Evolutionary conservation across 2,329 filamentous ascomycete genomes (phyloP).

Genomic region (Thelonectria olida): DNA sequence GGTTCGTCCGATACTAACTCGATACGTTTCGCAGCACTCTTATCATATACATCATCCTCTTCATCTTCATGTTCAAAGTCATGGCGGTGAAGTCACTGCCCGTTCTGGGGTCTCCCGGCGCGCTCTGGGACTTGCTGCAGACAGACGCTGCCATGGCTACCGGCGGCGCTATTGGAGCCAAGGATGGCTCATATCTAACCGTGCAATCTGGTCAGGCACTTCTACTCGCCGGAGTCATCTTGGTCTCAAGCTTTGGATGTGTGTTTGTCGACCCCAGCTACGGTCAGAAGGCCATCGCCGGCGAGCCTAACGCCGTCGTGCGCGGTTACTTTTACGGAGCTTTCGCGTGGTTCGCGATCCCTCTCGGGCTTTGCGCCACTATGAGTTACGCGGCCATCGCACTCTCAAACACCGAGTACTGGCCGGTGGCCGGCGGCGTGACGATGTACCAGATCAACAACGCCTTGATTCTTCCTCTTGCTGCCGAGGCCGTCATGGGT

Average conservation of each 20-base stretch:
- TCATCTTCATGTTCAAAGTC: no score
- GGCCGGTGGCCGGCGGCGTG: no score
- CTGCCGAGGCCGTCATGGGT: constrained; percentile 82
- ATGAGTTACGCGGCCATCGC: constrained; percentile 86
- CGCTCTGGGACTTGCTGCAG: no score
- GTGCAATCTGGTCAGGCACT: constrained; percentile 73
- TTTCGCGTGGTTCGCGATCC: constrained; percentile 89
- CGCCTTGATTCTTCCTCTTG: constrained; percentile 84
- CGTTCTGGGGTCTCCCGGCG: no score
- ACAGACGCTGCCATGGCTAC: no score
- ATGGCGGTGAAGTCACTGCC: no score
- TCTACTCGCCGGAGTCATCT: constrained; percentile 29
- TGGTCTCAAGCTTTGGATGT: no score
- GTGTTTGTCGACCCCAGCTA: constrained; percentile 88
- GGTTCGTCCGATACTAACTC: constrained; percentile 82
- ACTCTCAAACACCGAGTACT: constrained; percentile 61
- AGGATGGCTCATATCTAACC: constrained; percentile 83
- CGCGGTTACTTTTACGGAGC: constrained; percentile 89
- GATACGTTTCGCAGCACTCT: constrained; percentile 91
- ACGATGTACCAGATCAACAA: no score
- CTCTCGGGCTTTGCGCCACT: constrained; percentile 87
- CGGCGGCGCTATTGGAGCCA: no score
- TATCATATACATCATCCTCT: no score
- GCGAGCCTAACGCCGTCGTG: constrained; percentile 82
- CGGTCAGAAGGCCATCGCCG: constrained; percentile 93